A percentile compares a stretch with the other conserved stretches of the same genome.
These are phyloP conservation scores for Mychonastes homosphaera DNA, from an alignment of 139 green algal genomes.

Conservation along the genomic window DNA sequence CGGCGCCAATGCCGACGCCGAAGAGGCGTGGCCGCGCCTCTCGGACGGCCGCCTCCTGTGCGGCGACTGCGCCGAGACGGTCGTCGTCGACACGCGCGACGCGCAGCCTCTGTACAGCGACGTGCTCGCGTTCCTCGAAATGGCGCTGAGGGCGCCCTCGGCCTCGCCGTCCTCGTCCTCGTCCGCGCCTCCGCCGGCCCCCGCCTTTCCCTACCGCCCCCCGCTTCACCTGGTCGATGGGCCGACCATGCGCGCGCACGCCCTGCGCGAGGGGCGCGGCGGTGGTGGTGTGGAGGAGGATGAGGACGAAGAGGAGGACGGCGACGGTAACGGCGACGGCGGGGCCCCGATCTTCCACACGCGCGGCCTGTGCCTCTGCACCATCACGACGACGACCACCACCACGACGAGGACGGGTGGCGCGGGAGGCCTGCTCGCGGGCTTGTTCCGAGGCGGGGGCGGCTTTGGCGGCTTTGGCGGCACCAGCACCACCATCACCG, in stretches of 20 bases:
- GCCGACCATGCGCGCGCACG: neutral
- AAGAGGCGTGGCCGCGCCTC: constrained; percentile 8
- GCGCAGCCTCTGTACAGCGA: constrained; percentile 64
- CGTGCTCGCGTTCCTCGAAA: constrained; percentile 24
- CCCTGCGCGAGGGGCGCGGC: neutral
- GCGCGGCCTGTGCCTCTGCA: constrained; percentile 66
- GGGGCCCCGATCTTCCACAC: constrained; percentile 65
- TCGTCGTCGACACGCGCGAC: constrained; percentile 69
- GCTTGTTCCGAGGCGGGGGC: neutral
- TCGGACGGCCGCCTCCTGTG: constrained; percentile 69
- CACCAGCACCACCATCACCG: neutral
- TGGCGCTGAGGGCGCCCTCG: too few relatives aligned
- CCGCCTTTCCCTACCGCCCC: neutral
- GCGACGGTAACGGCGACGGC: too few relatives aligned
- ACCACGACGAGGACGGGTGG: constrained; percentile 22
- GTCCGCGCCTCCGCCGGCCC: neutral
- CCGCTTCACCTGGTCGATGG: too few relatives aligned
- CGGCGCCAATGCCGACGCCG: constrained; percentile 5
- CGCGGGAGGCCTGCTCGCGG: neutral
- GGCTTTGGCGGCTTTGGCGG: neutral
- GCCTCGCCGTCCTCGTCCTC: neutral
- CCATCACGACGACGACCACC: too few relatives aligned
- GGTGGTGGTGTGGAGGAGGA: neutral
- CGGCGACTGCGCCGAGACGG: constrained; percentile 55
- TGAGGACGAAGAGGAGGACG: too few relatives aligned